Conservation (phyloP, 169 alveolate species). For the Plasmodium fragile region DNA sequence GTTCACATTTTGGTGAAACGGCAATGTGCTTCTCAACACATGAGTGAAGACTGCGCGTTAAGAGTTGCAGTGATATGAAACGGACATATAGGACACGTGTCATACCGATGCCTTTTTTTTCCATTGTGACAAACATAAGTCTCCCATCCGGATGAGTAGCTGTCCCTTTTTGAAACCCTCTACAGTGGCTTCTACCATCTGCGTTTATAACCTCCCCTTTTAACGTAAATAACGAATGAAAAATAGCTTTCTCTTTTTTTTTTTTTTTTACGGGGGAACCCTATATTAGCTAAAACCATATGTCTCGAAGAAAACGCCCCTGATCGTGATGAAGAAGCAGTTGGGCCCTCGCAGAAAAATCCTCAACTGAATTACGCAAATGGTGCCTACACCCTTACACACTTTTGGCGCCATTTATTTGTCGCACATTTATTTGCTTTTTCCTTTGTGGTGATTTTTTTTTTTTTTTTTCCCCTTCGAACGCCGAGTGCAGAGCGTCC, state of each 20-base stretch:
- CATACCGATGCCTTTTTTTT: not conserved
- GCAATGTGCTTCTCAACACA: not conserved
- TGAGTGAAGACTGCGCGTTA: not conserved
- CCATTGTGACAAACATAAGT: not conserved
- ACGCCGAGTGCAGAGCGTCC: not conserved
- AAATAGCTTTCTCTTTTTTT: not conserved
- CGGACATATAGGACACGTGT: not conserved
- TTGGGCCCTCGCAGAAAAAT: conserved; percentile 55
- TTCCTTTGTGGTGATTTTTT: not conserved
- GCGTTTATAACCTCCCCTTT: not conserved
- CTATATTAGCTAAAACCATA: conserved; percentile 82
- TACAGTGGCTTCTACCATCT: not conserved
- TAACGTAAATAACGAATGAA: not conserved
- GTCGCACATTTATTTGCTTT: not conserved
- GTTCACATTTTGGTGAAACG: not conserved
- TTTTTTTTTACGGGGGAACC: not conserved
- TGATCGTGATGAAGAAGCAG: conserved; percentile 68
- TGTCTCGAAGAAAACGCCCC: conserved; percentile 84
- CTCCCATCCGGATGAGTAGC: not conserved
- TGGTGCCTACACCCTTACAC: not conserved
- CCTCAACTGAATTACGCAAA: conserved; percentile 8
- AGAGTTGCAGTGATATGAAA: not conserved
- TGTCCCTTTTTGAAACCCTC: not conserved
- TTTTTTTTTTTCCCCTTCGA: not conserved
- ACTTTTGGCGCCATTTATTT: not conserved